These are phyloP conservation scores for Luffa acutangula DNA, from an alignment of 306 rosid genomes.

Conservation along the genomic window DNA sequence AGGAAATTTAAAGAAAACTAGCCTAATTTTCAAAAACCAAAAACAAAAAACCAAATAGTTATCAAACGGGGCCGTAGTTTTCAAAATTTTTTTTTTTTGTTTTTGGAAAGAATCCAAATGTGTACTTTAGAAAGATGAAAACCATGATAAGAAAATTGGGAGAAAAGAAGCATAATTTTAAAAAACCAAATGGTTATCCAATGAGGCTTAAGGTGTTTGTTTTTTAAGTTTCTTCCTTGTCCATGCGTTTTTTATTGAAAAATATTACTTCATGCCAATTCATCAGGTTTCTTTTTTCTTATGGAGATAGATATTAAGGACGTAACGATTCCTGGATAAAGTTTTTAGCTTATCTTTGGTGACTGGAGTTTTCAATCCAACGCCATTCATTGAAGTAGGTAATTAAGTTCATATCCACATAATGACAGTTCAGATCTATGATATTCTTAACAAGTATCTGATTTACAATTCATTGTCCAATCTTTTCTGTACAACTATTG, in stretches of 20 bases:
- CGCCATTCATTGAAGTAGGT: neutral
- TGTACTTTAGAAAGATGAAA: no score
- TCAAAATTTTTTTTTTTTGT: no score
- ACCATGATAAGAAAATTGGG: no score
- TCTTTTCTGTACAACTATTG: neutral
- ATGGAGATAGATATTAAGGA: neutral
- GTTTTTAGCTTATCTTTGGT: neutral
- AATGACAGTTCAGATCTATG: neutral
- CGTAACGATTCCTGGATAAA: neutral
- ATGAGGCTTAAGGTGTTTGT: neutral
- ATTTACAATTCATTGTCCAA: neutral
- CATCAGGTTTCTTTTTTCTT: neutral
- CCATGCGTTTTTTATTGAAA: neutral
- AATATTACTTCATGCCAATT: neutral
- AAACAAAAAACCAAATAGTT: no score
- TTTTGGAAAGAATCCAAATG: no score
- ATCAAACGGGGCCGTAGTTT: no score
- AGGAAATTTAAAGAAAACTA: no score
- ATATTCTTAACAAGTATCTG: neutral
- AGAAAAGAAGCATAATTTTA: no score
- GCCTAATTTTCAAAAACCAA: no score
- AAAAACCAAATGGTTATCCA: no score
- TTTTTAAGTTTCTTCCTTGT: neutral
- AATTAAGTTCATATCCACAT: neutral
- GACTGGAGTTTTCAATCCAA: neutral